Conservation (phyloP, 805 yeast genomes). For the Myxozyma geophila region DNA sequence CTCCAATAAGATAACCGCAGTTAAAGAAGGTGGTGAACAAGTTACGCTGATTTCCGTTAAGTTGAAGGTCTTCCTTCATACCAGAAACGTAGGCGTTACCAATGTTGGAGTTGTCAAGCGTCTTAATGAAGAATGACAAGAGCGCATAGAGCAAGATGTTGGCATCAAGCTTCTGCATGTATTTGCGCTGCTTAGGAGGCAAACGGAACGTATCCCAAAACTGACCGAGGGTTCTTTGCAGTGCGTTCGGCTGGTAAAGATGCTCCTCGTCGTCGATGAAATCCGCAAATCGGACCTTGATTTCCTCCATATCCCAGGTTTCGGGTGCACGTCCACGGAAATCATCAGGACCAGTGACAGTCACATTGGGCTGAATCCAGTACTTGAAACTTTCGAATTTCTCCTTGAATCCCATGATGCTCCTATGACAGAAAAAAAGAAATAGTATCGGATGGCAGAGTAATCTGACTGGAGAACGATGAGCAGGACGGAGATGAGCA, state of each 20-base stretch:
- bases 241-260: conserved; percentile 12
- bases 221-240: conserved; percentile 26
- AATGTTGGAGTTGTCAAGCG: conserved; percentile 63
- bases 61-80: conserved; percentile 59
- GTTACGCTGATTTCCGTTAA: conserved; percentile 65
- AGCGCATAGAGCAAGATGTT: conserved; percentile 45
- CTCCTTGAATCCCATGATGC: conserved; percentile 15
- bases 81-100: conserved; percentile 71
- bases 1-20: conserved; percentile 56
- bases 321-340: conserved; percentile 14
- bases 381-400: not conserved
- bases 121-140: conserved; percentile 53
- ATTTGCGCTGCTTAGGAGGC: conserved; percentile 42
- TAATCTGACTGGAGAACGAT: not conserved
- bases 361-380: conserved; percentile 17
- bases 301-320: conserved; percentile 21
- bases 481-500: not conserved
- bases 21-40: conserved; percentile 60
- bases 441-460: not conserved
- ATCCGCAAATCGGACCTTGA: conserved; percentile 16
- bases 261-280: conserved; percentile 26
- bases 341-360: conserved; percentile 22
- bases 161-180: conserved; percentile 47
- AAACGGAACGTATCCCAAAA: conserved; percentile 36
- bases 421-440: not conserved